Percentiles rank a stretch among this genome's conserved stretches.
phyloP scores from a whole-genome alignment of 2,329 filamentous ascomycete genomes.

The Diaporthe capsici region DNA sequence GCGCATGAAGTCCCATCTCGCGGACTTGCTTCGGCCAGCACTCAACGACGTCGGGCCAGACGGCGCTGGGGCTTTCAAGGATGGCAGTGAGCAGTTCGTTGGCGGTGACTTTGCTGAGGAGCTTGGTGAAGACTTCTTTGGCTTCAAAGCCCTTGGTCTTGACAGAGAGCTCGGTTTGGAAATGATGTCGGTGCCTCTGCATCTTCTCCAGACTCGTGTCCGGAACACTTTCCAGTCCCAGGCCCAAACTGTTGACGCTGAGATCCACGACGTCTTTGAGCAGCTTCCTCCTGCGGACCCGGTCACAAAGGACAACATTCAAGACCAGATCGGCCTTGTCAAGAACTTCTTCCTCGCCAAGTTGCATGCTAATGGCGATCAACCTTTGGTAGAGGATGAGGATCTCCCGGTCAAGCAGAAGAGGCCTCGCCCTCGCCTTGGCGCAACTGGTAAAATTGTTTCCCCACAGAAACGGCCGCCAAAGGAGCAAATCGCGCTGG shows the following conservation, averaged over 20 bases:
- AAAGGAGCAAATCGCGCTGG: constrained; percentile 84
- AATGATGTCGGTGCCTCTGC: constrained; percentile 90
- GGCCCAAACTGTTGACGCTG: constrained; percentile 71
- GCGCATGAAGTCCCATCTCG: constrained; percentile 91
- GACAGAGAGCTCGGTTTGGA: constrained; percentile 92
- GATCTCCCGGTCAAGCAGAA: constrained; percentile 94
- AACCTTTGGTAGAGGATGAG: constrained; percentile 92
- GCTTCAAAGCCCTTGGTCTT: constrained; percentile 94
- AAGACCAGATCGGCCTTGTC: constrained; percentile 86
- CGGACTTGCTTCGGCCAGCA: constrained; percentile 93
- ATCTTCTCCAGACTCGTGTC: constrained; percentile 92
- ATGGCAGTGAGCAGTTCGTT: constrained; percentile 96
- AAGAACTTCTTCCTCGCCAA: constrained; percentile 94
- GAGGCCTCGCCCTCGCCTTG: constrained; percentile 75
- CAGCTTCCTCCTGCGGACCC: constrained; percentile 79
- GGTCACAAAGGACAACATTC: constrained; percentile 83
- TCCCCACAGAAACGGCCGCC: constrained; percentile 86
- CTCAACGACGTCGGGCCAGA: constrained; percentile 85
- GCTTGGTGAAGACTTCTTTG: constrained; percentile 98
- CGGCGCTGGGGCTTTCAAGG: constrained; percentile 91
- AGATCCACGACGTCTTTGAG: constrained; percentile 74
- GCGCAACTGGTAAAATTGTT: constrained; percentile 86
- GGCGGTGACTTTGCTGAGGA: constrained; percentile 98
- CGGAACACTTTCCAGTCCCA: constrained; percentile 88
- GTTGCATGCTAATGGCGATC: constrained; percentile 84